A percentile compares a stretch with the other conserved stretches of the same genome.
phyloP scores from a whole-genome alignment of 2,329 filamentous ascomycete species.

The Aspergillus sojae region DNA sequence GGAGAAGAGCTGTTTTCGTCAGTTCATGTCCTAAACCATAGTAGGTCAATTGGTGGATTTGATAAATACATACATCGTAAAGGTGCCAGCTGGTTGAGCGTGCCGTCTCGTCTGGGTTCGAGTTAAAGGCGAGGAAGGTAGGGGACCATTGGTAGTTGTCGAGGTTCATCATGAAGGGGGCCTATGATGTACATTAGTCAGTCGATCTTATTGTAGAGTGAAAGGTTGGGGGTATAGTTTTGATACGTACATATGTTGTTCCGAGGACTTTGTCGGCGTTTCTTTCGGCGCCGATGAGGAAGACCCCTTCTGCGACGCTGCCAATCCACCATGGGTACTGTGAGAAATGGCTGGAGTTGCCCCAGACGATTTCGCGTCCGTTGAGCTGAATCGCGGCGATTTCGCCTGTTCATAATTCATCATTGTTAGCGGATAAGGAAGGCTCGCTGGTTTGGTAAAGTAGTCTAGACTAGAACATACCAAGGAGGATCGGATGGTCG shows the following conservation, averaged over 20 bases:
- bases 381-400: slow-evolving; percentile 47
- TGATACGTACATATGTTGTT: slow-evolving; percentile 29
- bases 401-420: slow-evolving; percentile 22
- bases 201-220: background rate
- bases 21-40: slow-evolving; percentile 14
- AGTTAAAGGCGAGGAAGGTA: slow-evolving; percentile 33
- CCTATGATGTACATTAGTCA: slow-evolving; percentile 16
- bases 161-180: slow-evolving; percentile 32
- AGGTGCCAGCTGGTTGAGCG: slow-evolving; percentile 33
- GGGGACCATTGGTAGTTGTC: slow-evolving; percentile 34
- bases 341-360: slow-evolving; percentile 47
- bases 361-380: slow-evolving; percentile 45
- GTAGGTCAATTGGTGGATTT: slow-evolving; percentile 12
- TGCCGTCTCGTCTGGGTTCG: slow-evolving; percentile 31
- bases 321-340: slow-evolving; percentile 62
- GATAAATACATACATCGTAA: slow-evolving; percentile 28
- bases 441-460: background rate
- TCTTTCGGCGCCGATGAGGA: slow-evolving; percentile 65
- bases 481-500: slow-evolving; percentile 29
- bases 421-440: background rate
- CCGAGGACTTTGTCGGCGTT: slow-evolving; percentile 48
- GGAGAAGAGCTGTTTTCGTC: slow-evolving; percentile 43
- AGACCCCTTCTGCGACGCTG: slow-evolving; percentile 66
- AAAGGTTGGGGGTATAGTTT: no score
- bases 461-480: slow-evolving; percentile 12